Conservation (phyloP, 1,139 yeast species). For the Zygosaccharomyces pseudobailii region DNA sequence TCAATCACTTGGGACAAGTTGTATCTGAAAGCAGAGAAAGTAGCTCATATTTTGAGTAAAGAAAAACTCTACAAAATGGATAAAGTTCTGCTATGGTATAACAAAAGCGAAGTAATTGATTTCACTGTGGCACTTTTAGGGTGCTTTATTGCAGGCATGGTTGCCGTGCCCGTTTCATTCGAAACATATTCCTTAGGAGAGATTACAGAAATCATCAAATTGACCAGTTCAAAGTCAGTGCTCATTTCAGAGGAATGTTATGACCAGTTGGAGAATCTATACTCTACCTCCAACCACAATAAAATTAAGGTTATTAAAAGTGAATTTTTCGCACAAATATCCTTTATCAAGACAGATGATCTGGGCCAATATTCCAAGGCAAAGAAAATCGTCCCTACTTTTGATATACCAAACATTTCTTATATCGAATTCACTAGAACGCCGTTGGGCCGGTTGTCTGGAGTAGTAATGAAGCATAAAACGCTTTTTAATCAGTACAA, state of each 20-base stretch:
- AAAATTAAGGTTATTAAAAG: constrained; percentile 51
- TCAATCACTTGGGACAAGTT: constrained; percentile 88
- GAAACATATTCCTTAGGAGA: constrained; percentile 61
- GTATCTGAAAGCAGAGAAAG: constrained; percentile 74
- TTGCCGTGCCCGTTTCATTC: constrained; percentile 88
- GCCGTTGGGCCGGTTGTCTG: constrained; percentile 87
- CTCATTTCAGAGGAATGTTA: constrained; percentile 76
- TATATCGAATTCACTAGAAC: constrained; percentile 90
- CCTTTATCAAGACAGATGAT: constrained; percentile 84
- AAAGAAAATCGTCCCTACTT: constrained; percentile 59
- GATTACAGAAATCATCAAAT: constrained; percentile 62
- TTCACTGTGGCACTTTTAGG: constrained; percentile 84
- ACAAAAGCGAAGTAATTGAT: constrained; percentile 78
- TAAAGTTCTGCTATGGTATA: constrained; percentile 77
- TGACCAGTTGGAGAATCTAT: constrained; percentile 61
- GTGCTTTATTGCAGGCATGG: constrained; percentile 88
- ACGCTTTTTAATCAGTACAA: constrained; percentile 87
- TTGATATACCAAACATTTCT: constrained; percentile 74
- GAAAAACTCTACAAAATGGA: constrained; percentile 74
- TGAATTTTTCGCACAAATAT: constrained; percentile 39
- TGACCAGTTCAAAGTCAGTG: constrained; percentile 73
- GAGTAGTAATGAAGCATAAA: constrained; percentile 87
- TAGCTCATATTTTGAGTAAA: constrained; percentile 81
- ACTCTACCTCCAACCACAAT: constrained; percentile 37
- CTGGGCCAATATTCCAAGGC: constrained; percentile 66